Percentiles rank a stretch among this genome's conserved stretches.
Evolutionary conservation across 2,329 filamentous ascomycete species (phyloP).

Genomic region (Botrytis fragariae): DNA sequence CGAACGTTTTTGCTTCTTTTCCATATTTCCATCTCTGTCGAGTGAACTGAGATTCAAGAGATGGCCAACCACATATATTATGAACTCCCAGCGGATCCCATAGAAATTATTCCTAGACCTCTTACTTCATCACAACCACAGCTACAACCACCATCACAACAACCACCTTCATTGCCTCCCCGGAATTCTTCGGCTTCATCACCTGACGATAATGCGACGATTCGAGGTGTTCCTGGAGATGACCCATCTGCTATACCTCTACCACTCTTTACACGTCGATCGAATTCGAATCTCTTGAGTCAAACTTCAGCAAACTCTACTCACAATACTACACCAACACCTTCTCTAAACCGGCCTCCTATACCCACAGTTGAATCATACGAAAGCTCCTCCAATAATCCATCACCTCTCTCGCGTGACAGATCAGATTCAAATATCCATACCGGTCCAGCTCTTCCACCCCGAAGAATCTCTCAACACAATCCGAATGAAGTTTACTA

Average conservation of each 20-base stretch:
- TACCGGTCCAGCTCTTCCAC: conserved; percentile 5
- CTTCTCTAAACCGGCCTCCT: not conserved
- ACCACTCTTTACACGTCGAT: conserved; percentile 6
- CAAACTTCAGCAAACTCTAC: not conserved
- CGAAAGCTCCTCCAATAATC: not conserved
- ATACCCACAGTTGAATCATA: not conserved
- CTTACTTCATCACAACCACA: not conserved
- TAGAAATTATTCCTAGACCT: not conserved
- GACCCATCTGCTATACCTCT: not conserved
- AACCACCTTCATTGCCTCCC: not conserved
- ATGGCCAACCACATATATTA: not conserved
- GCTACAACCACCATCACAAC: not conserved
- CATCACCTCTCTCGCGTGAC: not conserved
- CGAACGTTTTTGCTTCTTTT: not conserved
- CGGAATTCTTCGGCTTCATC: not conserved
- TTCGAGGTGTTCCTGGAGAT: conserved; percentile 11
- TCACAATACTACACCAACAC: not conserved
- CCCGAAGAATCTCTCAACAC: conserved; percentile 12
- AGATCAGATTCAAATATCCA: not conserved
- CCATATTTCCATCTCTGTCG: not conserved
- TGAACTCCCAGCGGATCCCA: conserved; percentile 17
- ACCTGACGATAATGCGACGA: not conserved
- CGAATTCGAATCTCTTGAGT: not conserved
- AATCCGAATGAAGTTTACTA: conserved; percentile 17
- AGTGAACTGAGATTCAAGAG: not conserved